Conservation (phyloP, 164 flowering plant species). For the Litsea cubeba region DNA sequence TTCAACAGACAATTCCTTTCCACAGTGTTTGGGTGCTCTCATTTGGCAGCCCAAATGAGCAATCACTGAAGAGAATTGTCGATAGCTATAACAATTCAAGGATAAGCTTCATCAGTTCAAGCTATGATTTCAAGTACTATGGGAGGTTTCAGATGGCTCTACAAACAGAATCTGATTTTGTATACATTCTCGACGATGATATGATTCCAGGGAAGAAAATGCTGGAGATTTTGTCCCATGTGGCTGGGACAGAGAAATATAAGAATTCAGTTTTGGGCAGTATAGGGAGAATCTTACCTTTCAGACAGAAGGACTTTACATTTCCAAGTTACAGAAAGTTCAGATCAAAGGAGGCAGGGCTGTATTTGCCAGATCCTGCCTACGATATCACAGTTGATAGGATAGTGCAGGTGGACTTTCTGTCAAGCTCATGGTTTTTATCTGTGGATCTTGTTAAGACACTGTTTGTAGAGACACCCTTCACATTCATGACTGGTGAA, state of each 20-base stretch:
- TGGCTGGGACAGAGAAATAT: constrained; percentile 91
- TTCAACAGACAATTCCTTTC: constrained; percentile 80
- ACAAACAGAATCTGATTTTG: constrained; percentile 84
- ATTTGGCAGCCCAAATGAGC: constrained; percentile 91
- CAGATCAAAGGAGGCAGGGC: constrained; percentile 90
- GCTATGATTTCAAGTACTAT: constrained; percentile 90
- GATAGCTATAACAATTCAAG: constrained; percentile 77
- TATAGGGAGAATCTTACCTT: constrained; percentile 92
- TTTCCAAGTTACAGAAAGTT: constrained; percentile 96
- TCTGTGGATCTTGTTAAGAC: constrained; percentile 89
- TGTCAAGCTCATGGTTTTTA: constrained; percentile 97
- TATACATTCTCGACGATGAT: constrained; percentile 91
- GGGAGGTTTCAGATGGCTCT: constrained; percentile 98
- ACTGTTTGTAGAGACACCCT: constrained; percentile 81
- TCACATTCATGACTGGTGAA: constrained; percentile 93
- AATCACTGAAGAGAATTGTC: constrained; percentile 57
- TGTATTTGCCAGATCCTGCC: constrained; percentile 98
- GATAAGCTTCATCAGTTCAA: constrained; percentile 86
- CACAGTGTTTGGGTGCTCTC: constrained; percentile 92
- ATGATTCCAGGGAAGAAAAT: constrained; percentile 94
- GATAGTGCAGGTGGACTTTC: constrained; percentile 93
- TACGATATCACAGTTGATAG: constrained; percentile 76
- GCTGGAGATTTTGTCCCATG: constrained; percentile 88
- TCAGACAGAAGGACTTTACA: constrained; percentile 82
- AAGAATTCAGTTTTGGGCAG: constrained; percentile 89